Percentiles rank a stretch among this genome's conserved stretches.
phyloP scores from a whole-genome alignment of 2,329 filamentous ascomycete genomes.

The Dactylellina haptotyla region DNA sequence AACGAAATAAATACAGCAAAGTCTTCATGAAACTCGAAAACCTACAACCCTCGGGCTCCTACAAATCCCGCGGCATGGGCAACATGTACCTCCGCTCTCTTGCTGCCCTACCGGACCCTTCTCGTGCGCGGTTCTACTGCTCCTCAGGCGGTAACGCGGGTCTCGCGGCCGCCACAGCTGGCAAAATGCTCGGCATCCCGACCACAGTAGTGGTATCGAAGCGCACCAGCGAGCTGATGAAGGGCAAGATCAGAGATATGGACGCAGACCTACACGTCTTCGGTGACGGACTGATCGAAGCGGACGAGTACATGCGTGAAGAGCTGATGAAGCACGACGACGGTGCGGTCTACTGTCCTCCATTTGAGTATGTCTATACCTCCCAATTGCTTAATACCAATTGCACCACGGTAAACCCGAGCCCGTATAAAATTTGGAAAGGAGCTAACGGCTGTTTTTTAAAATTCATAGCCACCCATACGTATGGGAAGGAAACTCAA shows the following conservation, averaged over 20 bases:
- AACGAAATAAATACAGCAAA: constrained; percentile 65
- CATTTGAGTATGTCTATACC: constrained; percentile 64
- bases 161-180: constrained; percentile 80
- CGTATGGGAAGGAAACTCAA: constrained; percentile 74
- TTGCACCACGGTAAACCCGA: not conserved
- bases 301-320: constrained; percentile 73
- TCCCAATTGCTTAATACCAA: not conserved
- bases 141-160: constrained; percentile 86
- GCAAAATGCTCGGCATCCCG: constrained; percentile 70
- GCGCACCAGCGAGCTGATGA: constrained; percentile 74
- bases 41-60: constrained; percentile 83
- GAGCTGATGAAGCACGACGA: constrained; percentile 66
- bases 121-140: constrained; percentile 75
- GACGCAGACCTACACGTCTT: constrained; percentile 75
- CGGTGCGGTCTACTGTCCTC: constrained; percentile 72
- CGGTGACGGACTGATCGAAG: constrained; percentile 75
- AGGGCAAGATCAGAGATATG: constrained; percentile 74
- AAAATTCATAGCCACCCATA: constrained; percentile 61
- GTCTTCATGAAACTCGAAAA: constrained; percentile 88
- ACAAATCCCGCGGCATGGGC: constrained; percentile 83
- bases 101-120: constrained; percentile 60
- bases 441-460: not conserved
- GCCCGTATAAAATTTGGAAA: not conserved
- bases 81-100: constrained; percentile 72
- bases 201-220: constrained; percentile 80